Base-by-base conservation (phyloP, 768 basidiomycete species). In the Termitomyces sp. region DNA sequence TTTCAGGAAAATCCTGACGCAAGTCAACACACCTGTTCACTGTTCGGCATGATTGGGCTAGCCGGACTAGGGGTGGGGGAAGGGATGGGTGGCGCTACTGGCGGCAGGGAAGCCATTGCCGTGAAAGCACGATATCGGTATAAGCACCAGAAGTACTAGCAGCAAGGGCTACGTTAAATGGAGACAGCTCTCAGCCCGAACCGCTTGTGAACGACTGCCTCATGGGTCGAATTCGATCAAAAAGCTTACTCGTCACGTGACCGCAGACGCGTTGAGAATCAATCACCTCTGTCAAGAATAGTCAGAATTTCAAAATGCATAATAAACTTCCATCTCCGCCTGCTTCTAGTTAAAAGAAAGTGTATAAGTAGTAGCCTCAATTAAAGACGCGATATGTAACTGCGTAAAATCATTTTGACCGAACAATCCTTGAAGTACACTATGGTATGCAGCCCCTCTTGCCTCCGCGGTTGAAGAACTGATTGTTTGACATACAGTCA, bases 1-100 rank as follows among this genome's bases (percentile, higher is more conserved):
- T 57, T 56, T 55, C 57, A 64, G 58, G 58, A 58, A 58, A 16
- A 45, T 56, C 40, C 10, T 60, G 58, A 47, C 52, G 54, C 43
- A 35, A 61, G 53, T 56, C 59, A 55, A 59, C 81, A 53, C 59
- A 85, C 88, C 79, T 91, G 88, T 74, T 90, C 86, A 66, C 81
- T 84, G 20, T 85, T 82, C 18, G 89, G 89, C 55, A 75, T 70
- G 57, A 88, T 73, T 54, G 85, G 75, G 38, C 73, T 77, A 3
- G 30, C 22, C 35, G 72, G 58, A n/a, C 68, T 66, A 36, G 75
- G 71, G 10, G 73, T 57, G 35, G 68, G 59, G 38, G 76, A 68
- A 42, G 74, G 66, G 54, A 79, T 68, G 43, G 80, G 76, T 44
- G 78, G 70, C 22, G 80, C 79, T 44, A 79, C 65, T 53, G 79